A percentile compares a stretch with the other conserved stretches of the same genome.
Evolutionary conservation across 1,139 yeast species (phyloP).

Genomic region (Pichia sp.): DNA sequence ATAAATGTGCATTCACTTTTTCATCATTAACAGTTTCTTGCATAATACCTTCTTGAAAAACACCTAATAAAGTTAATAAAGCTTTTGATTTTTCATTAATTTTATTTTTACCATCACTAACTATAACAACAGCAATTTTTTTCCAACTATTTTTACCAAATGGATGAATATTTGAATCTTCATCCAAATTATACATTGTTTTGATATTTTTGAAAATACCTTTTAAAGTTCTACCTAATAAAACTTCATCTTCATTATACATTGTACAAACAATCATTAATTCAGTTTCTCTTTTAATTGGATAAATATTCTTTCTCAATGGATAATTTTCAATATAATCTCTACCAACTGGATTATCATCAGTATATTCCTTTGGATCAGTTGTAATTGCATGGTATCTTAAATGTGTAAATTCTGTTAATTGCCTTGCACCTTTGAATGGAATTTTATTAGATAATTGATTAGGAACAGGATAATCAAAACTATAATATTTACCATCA

Average conservation of each 20-base stretch:
- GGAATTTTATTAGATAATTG: constrained; percentile 50
- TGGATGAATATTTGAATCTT: constrained; percentile 46
- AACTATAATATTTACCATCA: constrained; percentile 59
- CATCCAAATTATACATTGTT: constrained; percentile 58
- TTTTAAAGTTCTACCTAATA: constrained; percentile 65
- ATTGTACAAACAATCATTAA: constrained; percentile 70
- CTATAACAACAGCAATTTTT: constrained; percentile 65
- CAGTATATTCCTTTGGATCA: constrained; percentile 62
- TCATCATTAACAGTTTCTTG: constrained; percentile 68
- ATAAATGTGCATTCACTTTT: constrained; percentile 66
- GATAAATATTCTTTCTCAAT: constrained; percentile 60
- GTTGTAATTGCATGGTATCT: constrained; percentile 79
- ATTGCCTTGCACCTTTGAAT: constrained; percentile 40
- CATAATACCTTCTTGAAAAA: constrained; percentile 77
- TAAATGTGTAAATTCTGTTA: constrained; percentile 67
- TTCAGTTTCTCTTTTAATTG: constrained; percentile 63
- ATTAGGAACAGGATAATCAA: constrained; percentile 71
- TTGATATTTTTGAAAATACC: constrained; percentile 81
- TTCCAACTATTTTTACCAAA: constrained; percentile 85
- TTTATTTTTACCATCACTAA: constrained; percentile 69
- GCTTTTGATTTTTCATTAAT: constrained; percentile 61
- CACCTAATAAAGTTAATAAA: constrained; percentile 64
- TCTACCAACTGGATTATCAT: constrained; percentile 37
- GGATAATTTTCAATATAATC: constrained; percentile 34
- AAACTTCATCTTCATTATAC: constrained; percentile 75